These are phyloP conservation scores for Raddia guianensis DNA, from an alignment of 176 grass and related monocot species.

Conservation along the genomic window DNA sequence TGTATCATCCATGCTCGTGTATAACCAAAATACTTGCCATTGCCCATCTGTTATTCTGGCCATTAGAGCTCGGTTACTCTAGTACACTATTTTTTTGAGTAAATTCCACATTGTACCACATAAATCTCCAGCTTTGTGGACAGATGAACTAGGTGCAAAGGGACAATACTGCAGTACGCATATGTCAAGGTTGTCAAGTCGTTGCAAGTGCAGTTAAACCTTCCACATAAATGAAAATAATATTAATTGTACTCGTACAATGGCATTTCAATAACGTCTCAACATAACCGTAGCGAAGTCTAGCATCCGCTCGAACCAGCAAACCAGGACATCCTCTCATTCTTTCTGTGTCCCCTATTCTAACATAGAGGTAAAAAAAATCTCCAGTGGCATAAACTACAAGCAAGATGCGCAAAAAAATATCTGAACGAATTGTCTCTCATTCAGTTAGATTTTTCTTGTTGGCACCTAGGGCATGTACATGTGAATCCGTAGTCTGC, in stretches of 20 bases:
- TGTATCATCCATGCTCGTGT: slow-evolving; percentile 33
- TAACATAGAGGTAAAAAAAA: background rate
- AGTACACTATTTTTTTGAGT: background rate
- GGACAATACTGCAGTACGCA: background rate
- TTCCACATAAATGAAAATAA: background rate
- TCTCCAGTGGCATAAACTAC: background rate
- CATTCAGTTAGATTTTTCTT: slow-evolving; percentile 52
- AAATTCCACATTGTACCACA: background rate
- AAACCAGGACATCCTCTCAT: background rate
- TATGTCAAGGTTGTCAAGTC: too few species aligned
- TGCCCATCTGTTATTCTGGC: background rate
- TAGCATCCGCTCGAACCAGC: background rate
- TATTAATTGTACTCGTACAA: background rate
- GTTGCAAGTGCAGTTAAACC: background rate
- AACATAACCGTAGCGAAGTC: background rate
- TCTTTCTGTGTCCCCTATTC: background rate
- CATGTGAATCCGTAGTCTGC: slow-evolving; percentile 92
- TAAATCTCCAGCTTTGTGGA: background rate
- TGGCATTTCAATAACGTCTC: background rate
- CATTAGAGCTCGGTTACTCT: background rate
- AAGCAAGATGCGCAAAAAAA: background rate
- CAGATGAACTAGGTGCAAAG: background rate
- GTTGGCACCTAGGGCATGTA: slow-evolving; percentile 65
- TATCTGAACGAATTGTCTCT: too few species aligned
- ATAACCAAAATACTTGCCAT: slow-evolving; percentile 11